A percentile compares a stretch with the other conserved stretches of the same genome.
Conservation (phyloP, 257 asterid species). For the Capsicum baccatum region DNA sequence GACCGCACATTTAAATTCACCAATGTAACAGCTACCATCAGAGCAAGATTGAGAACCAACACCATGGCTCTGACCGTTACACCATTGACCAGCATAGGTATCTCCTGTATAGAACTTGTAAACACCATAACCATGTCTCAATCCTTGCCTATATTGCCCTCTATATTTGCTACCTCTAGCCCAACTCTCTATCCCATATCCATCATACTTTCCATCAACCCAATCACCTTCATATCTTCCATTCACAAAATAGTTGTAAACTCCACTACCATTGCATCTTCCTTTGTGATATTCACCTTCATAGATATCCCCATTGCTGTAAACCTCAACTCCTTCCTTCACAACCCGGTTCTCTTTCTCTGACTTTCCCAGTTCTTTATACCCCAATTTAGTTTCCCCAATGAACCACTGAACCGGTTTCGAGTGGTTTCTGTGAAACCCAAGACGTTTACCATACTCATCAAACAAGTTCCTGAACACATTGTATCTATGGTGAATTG, state of each 20-base stretch:
- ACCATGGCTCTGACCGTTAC: slow-evolving; percentile 36
- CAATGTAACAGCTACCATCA: slow-evolving; percentile 36
- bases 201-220: slow-evolving; percentile 50
- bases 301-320: slow-evolving; percentile 54
- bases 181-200: slow-evolving; percentile 86
- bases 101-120: slow-evolving; percentile 38
- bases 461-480: slow-evolving; percentile 47
- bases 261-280: slow-evolving; percentile 54
- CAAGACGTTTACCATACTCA: slow-evolving; percentile 43
- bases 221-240: slow-evolving; percentile 74
- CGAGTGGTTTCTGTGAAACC: slow-evolving; percentile 50
- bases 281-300: slow-evolving; percentile 57
- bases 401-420: slow-evolving; percentile 86
- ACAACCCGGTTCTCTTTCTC: neutral
- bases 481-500: slow-evolving; percentile 45
- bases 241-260: slow-evolving; percentile 45
- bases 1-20: slow-evolving; percentile 33
- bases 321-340: slow-evolving; percentile 55
- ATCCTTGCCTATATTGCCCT: slow-evolving; percentile 26
- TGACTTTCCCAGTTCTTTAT: slow-evolving; percentile 17
- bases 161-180: slow-evolving; percentile 66
- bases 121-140: slow-evolving; percentile 36
- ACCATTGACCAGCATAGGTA: slow-evolving; percentile 34
- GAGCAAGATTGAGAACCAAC: slow-evolving; percentile 33
- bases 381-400: slow-evolving; percentile 55